phyloP scores from a whole-genome alignment of 306 rosid species.

The Pyrus communis region DNA sequence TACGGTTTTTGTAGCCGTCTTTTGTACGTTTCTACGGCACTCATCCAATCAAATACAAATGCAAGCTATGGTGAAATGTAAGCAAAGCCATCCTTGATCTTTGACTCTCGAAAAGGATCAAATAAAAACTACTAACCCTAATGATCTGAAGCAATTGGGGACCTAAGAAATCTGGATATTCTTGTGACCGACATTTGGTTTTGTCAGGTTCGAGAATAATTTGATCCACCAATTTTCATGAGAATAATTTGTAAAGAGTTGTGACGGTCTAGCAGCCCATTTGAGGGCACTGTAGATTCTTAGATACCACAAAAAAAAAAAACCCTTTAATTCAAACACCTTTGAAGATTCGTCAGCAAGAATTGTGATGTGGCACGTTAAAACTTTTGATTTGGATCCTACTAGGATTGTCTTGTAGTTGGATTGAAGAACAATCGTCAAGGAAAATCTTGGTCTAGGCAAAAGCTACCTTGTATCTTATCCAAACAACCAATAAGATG shows the following conservation, averaged over 20 bases:
- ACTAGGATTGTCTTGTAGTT: not conserved
- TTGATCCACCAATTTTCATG: not conserved
- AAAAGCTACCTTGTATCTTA: not conserved
- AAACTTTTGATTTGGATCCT: constrained; percentile 6
- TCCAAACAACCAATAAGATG: not conserved
- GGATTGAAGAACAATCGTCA: not conserved
- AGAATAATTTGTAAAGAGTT: not conserved
- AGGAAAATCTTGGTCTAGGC: not conserved
- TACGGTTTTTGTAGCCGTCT: not conserved
- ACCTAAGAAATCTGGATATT: not conserved
- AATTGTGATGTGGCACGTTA: constrained; percentile 1
- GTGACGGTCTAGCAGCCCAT: not conserved
- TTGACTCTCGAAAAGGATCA: no score
- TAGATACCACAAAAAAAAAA: constrained; percentile 7
- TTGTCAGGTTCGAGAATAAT: not conserved
- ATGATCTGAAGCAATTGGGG: not conserved
- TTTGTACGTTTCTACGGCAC: no score
- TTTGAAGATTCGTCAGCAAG: constrained; percentile 48
- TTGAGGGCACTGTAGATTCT: constrained; percentile 1
- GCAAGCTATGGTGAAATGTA: not conserved
- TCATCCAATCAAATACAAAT: no score
- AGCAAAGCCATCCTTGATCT: not conserved
- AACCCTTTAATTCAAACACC: constrained; percentile 40
- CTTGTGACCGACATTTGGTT: not conserved
- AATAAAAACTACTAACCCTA: not conserved